Evolutionary conservation across 305 asterid species (phyloP).

Genomic region (Caryopteris hybrid): DNA sequence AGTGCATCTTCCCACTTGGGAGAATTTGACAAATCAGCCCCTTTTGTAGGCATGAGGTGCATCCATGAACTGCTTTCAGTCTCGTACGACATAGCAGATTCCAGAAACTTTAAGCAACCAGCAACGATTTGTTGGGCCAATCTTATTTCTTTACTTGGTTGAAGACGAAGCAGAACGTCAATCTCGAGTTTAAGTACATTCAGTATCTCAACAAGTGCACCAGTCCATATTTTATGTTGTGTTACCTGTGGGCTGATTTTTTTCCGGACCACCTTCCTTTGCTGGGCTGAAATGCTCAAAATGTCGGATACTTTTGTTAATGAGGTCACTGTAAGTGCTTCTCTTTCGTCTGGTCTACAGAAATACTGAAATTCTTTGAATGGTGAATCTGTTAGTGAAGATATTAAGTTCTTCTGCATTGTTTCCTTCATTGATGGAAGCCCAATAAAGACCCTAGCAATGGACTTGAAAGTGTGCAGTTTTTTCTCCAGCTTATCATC

Average conservation of each 20-base stretch:
- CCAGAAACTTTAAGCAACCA: conserved; percentile 48
- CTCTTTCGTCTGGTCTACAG: conserved; percentile 42
- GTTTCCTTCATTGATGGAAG: conserved; percentile 54
- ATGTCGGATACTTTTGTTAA: conserved; percentile 61
- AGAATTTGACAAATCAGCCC: conserved; percentile 20
- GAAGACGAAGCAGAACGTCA: conserved; percentile 24
- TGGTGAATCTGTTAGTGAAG: conserved; percentile 22
- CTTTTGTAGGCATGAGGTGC: conserved; percentile 60
- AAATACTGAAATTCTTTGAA: conserved; percentile 30
- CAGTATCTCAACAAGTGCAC: conserved; percentile 52
- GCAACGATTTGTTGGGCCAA: conserved; percentile 61
- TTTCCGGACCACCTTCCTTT: conserved; percentile 69
- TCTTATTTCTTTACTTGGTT: conserved; percentile 35
- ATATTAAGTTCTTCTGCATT: conserved; percentile 37
- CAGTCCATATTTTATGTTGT: conserved; percentile 61
- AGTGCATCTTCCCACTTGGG: conserved; percentile 79
- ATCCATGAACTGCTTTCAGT: conserved; percentile 84
- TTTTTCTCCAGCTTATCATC: conserved; percentile 50
- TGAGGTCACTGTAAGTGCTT: conserved; percentile 43
- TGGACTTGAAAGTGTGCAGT: conserved; percentile 52
- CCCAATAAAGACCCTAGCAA: conserved; percentile 51
- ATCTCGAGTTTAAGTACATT: conserved; percentile 54
- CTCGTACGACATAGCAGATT: conserved; percentile 47
- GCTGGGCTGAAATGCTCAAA: conserved; percentile 66
- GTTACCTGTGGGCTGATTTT: conserved; percentile 77